Base-by-base conservation (phyloP, 192 early-diverging fungal genomes). In the Umbelopsis sp. region DNA sequence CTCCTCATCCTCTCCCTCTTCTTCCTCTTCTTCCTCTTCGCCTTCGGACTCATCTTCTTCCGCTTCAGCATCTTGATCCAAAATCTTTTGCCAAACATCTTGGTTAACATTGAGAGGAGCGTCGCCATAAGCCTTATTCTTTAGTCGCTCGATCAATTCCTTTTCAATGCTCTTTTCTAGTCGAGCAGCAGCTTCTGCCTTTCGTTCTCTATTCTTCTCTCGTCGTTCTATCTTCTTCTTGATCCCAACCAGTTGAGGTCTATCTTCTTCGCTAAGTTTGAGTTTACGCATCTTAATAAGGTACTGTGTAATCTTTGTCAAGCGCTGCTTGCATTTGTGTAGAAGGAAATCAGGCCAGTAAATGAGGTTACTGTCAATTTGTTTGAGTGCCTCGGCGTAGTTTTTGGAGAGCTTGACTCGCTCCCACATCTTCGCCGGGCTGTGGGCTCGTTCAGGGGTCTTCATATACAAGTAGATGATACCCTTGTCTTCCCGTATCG, bases 271-370 rank as follows among this genome's bases (percentile, higher is more conserved):
- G 79, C 95, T 96, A 26, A 96, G 81, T 67, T 89, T 87, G 69
- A 99, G 84, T 75, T 92, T 90, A 70, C 97, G 88, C 92, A 95
- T 96, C 72, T 94, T 89, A 75, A 97, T 95, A 52, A 99, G 82
- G 68, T 96, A 97, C 78, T 99, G 96, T 32, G 94, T 97, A 56
- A 97, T 94, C 85, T 96, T 97, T 38, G 96, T 98, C 54, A 97
- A 70, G 54, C 97, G 88, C 77, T 98, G 96, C 77, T 99, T 99
- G 86, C 95, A 97, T 84, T 94, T 96, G 87, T 97, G 93, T 66
- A 93, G 83, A 77, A 91, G 84, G 79, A 95, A 97, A 62, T 87
- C 82, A 71, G 96, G 96, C 95, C 95, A 99, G 82, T 95, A 91
- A 45, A 90, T 74, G 69, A 99, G 83, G 71, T 97, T 92, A 59